Conservation (phyloP, 805 yeast genomes). For the Clavispora santaluciae region DNA sequence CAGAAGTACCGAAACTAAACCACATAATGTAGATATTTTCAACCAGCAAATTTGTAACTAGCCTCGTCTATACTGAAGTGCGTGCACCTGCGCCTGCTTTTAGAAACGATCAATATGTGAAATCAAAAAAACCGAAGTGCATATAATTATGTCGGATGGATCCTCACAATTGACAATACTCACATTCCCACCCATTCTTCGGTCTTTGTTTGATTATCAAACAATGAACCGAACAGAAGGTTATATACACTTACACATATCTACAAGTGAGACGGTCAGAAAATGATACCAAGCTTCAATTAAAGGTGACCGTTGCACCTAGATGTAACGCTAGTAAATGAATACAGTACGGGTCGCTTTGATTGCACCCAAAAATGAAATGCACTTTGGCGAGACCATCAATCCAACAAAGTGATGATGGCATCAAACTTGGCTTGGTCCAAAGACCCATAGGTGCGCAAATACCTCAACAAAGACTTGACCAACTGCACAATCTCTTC, state of each 20-base stretch:
- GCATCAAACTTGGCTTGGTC: conserved; percentile 24
- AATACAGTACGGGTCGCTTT: background rate
- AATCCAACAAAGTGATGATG: conserved; percentile 29
- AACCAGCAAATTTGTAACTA: no score
- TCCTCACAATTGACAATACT: no score
- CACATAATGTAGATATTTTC: no score
- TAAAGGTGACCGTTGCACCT: background rate
- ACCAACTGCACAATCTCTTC: conserved; percentile 63
- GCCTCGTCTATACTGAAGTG: no score
- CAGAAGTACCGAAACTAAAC: no score
- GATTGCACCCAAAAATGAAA: background rate
- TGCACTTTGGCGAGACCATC: background rate
- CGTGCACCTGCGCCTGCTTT: no score
- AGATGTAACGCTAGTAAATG: background rate
- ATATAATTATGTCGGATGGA: no score
- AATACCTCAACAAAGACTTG: conserved; percentile 52
- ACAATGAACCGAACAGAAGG: background rate
- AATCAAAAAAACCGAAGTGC: no score
- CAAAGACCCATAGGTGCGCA: conserved; percentile 31
- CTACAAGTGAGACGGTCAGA: background rate
- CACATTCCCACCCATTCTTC: no score
- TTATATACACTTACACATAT: background rate
- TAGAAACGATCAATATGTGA: no score
- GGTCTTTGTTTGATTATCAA: no score
- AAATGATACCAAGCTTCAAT: background rate